These are phyloP conservation scores for Lindgomyces ingoldianus DNA, from an alignment of 495 filamentous ascomycete genomes.

Conservation along the genomic window DNA sequence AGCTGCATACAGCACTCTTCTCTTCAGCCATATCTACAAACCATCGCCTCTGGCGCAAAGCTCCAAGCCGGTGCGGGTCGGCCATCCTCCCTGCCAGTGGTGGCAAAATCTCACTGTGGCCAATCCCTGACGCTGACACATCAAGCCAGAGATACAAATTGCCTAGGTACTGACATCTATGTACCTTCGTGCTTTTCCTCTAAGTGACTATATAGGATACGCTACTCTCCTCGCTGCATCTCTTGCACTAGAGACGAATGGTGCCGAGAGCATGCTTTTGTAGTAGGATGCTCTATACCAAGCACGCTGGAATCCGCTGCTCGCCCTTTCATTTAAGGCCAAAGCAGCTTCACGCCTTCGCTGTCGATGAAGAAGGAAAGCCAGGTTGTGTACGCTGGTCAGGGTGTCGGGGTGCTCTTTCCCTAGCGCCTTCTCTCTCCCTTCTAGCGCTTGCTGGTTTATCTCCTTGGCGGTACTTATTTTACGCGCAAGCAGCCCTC, in stretches of 20 bases:
- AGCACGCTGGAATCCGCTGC: background rate
- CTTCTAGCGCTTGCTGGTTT: background rate
- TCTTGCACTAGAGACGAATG: background rate
- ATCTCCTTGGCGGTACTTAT: background rate
- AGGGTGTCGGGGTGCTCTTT: background rate
- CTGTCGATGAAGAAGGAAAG: background rate
- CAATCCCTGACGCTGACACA: background rate
- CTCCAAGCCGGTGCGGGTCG: background rate
- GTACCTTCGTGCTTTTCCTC: background rate
- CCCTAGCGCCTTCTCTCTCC: background rate
- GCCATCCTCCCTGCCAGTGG: background rate
- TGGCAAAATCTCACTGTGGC: background rate
- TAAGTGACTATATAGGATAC: background rate
- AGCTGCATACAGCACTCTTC: no score
- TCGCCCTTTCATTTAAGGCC: background rate
- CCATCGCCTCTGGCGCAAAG: no score
- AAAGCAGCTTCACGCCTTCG: background rate
- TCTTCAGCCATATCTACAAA: no score
- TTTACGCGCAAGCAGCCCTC: no score
- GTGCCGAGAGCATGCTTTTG: background rate
- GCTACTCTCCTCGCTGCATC: background rate
- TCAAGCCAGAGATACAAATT: background rate
- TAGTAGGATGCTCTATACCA: background rate
- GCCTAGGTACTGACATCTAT: background rate
- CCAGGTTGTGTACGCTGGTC: background rate